Evolutionary conservation across 768 basidiomycete genomes (phyloP).

Genomic region (Cytidiella melzeri): DNA sequence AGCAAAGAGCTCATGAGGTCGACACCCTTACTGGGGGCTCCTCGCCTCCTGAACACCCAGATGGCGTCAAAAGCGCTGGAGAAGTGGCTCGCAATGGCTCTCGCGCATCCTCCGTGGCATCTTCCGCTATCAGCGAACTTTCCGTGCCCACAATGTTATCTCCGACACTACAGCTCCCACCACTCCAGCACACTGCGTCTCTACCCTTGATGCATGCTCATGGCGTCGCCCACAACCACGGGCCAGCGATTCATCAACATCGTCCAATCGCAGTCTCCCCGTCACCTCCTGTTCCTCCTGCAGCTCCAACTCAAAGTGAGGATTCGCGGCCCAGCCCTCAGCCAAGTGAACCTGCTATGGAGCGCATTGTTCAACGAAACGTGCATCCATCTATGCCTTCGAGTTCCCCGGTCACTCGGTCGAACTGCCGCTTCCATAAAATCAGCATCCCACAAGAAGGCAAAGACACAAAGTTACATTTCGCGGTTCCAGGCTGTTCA

Average conservation of each 20-base stretch:
- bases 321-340: neutral
- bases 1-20: slow-evolving; percentile 24
- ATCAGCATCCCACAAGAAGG: slow-evolving; percentile 57
- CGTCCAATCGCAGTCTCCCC: neutral
- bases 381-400: slow-evolving; percentile 1
- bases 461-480: slow-evolving; percentile 45
- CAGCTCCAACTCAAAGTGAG: neutral
- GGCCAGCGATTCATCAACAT: too few relatives aligned
- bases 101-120: slow-evolving; percentile 41
- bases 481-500: slow-evolving; percentile 66
- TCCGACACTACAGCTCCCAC: neutral
- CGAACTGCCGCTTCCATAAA: slow-evolving; percentile 64
- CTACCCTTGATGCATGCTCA: slow-evolving; percentile 24
- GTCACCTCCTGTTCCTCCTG: slow-evolving; percentile 7
- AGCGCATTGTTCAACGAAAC: neutral
- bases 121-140: slow-evolving; percentile 21
- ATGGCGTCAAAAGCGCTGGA: too few relatives aligned
- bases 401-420: slow-evolving; percentile 55
- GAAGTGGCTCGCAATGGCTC: neutral
- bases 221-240: slow-evolving; percentile 20
- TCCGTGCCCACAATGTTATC: slow-evolving; percentile 19
- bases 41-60: too few relatives aligned
- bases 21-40: too few relatives aligned
- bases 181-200: neutral
- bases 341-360: neutral